Evolutionary conservation across 2,329 filamentous ascomycete species (phyloP), one percentile per base, ranked within the genome.

Genomic region (Madurella mycetomatis): DNA sequence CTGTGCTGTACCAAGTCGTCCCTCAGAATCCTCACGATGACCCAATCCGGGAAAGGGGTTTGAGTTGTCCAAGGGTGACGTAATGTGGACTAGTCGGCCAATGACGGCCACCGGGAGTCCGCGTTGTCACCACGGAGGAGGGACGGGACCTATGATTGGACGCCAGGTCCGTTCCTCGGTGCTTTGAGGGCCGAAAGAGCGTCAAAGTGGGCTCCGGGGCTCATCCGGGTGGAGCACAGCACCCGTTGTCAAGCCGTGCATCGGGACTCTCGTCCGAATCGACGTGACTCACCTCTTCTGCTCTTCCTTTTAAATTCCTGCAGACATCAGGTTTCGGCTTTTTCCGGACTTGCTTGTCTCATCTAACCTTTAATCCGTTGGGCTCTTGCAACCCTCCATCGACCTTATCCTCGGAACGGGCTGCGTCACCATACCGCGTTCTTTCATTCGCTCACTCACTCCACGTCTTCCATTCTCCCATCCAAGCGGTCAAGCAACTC

Each of bases 61-160:
- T 7, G 4, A 25, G 25, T 25, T 37, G 9, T 37, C 34, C 11
- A 12, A 12, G 15, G 51, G 46, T 54, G 51, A 54, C 46, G 42
- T 54, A 50, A 54, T 50, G 46, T 16, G 13, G 13, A 9, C 9
- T 9, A 37, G 7, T 15, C 39, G 44, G 43, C 49, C 50, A 47
- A 52, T 43, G 30, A 31, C 34, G 40, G 53, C 39, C 16, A 3
- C 40, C 31, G 34, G 40, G 32, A 4, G n/a, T 31, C 18, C 41
- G 40, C 45, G 50, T 42, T 16, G 37, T 31, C 39, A 15, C 17
- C 42, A 37, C 34, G 34, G 34, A 37, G 34, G 11, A 9, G 11
- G 13, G 13, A 15, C 19, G 37, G 41, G 17, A 16, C 41, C 41
- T n/a, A 18, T 41, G n/a, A 32, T 41, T 37, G 37, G 41, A 31